Conservation (phyloP, 2,329 filamentous ascomycete species). For the Nemania sp. region DNA sequence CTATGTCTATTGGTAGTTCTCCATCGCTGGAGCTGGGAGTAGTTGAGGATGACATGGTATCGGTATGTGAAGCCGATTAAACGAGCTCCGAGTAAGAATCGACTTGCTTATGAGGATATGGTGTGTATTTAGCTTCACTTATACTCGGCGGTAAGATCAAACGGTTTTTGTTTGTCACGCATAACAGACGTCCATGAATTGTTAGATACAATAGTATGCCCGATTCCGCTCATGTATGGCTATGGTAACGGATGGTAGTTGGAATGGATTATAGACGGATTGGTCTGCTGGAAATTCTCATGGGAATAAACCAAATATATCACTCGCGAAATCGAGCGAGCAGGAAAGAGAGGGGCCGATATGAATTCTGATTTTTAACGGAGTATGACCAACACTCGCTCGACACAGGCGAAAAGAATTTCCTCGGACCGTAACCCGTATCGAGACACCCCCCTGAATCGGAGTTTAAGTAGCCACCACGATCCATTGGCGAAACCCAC, state of each 20-base stretch:
- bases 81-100: neutral
- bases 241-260: neutral
- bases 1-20: constrained; percentile 44
- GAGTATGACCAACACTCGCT: constrained; percentile 14
- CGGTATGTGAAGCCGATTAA: neutral
- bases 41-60: constrained; percentile 39
- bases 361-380: constrained; percentile 9
- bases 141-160: constrained; percentile 20
- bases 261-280: neutral
- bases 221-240: neutral
- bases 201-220: constrained; percentile 17
- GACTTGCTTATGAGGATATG: neutral
- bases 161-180: constrained; percentile 14
- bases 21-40: constrained; percentile 43
- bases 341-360: constrained; percentile 11
- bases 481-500: constrained; percentile 26
- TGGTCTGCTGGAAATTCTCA: constrained; percentile 6
- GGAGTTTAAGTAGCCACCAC: constrained; percentile 31
- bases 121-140: constrained; percentile 22
- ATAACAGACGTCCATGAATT: constrained; percentile 23
- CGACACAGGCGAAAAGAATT: constrained; percentile 28
- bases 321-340: neutral
- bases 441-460: constrained; percentile 19
- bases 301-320: constrained; percentile 1
- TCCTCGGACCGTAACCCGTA: constrained; percentile 14